Evolutionary conservation across 345 rosid species (phyloP).

Genomic region (Clausena lansium): DNA sequence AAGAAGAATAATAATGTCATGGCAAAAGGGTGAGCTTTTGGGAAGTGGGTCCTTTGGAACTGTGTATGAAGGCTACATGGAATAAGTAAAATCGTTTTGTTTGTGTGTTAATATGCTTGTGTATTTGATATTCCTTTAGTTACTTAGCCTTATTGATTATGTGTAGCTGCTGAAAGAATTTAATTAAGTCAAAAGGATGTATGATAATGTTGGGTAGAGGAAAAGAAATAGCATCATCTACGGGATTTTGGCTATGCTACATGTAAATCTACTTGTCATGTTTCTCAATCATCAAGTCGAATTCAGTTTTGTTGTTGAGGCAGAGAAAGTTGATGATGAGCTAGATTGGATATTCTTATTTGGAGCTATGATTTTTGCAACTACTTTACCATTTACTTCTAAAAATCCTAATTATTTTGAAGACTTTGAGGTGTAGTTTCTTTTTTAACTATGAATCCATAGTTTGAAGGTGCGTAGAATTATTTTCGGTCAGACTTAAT

Average conservation of each 20-base stretch:
- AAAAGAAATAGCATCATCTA: not conserved
- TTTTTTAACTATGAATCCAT: not conserved
- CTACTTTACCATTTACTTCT: not conserved
- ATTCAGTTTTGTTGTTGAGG: not conserved
- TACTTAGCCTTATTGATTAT: not conserved
- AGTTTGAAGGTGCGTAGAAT: not conserved
- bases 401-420: not conserved
- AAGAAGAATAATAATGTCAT: constrained; percentile 40
- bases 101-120: not conserved
- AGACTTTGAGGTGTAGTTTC: not conserved
- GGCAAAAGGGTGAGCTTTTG: constrained; percentile 77
- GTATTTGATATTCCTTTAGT: not conserved
- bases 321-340: not conserved
- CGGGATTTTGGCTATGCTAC: not conserved
- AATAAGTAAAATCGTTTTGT: constrained; percentile 39
- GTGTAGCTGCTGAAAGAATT: not conserved
- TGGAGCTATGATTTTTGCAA: not conserved
- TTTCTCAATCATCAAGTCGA: no score
- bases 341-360: not conserved
- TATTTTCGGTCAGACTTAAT: not conserved
- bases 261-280: not conserved
- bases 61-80: constrained; percentile 72
- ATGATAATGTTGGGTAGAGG: not conserved
- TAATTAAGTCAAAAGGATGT: not conserved
- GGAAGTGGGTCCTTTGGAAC: constrained; percentile 90